A percentile compares a stretch with the other conserved stretches of the same genome.
Conservation (phyloP, 164 flowering plant genomes). For the Buxus sempervirens region DNA sequence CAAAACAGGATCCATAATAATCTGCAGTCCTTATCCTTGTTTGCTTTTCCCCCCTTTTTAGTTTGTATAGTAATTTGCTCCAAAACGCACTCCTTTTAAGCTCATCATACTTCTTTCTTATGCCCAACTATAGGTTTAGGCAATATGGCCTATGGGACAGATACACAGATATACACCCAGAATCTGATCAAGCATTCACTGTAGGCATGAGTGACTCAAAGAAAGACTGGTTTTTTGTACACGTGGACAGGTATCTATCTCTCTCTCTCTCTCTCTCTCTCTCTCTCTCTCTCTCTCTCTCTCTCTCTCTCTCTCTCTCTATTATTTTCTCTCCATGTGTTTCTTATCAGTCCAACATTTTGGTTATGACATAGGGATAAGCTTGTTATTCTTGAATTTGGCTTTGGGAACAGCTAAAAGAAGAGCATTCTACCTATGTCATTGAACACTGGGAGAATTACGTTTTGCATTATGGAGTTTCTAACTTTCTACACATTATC, state of each 20-base stretch:
- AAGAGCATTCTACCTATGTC: too few relatives aligned
- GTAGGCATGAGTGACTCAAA: slow-evolving; percentile 43
- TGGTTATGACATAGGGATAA: too few relatives aligned
- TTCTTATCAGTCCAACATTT: too few relatives aligned
- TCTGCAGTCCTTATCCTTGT: too few relatives aligned
- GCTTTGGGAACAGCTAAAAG: too few relatives aligned
- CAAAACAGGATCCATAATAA: too few relatives aligned
- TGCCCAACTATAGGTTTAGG: slow-evolving; percentile 33
- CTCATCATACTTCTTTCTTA: neutral
- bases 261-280: neutral
- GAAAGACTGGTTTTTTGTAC: slow-evolving; percentile 65
- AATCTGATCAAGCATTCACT: slow-evolving; percentile 41
- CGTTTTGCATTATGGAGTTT: too few relatives aligned
- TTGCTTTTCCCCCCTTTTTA: too few relatives aligned
- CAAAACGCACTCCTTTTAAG: neutral
- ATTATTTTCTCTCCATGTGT: neutral
- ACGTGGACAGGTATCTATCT: slow-evolving; percentile 58
- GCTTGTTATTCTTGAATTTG: too few relatives aligned
- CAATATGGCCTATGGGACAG: slow-evolving; percentile 67
- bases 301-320: neutral
- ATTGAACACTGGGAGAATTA: too few relatives aligned
- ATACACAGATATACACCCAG: slow-evolving; percentile 48
- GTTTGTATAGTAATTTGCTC: too few relatives aligned
- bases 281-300: neutral
- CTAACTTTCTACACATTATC: too few relatives aligned